Evolutionary conservation across 2,329 filamentous ascomycete genomes (phyloP).

Genomic region (Pyrenophora graminea): DNA sequence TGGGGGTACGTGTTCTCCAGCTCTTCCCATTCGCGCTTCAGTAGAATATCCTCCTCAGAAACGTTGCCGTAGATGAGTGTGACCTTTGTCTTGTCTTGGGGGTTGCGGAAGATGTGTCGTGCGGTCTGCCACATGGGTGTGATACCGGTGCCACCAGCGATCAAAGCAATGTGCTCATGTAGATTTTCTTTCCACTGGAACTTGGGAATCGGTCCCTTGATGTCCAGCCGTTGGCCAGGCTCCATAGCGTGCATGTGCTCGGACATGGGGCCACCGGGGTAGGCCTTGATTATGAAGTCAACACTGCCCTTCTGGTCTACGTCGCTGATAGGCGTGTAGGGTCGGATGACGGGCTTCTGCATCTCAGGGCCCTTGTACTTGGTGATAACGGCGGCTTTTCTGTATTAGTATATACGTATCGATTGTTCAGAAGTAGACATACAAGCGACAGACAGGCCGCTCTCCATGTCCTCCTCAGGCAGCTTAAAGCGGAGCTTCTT

Average conservation of each 20-base stretch:
- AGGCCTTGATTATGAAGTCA: conserved; percentile 90
- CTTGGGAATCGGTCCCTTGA: conserved; percentile 96
- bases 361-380: conserved; percentile 85
- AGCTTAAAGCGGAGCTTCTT: conserved; percentile 90
- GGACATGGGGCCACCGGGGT: conserved; percentile 90
- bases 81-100: conserved; percentile 95
- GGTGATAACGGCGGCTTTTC: conserved; percentile 74
- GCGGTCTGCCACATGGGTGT: conserved; percentile 97
- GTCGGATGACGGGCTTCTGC: conserved; percentile 84
- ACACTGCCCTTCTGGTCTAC: conserved; percentile 80
- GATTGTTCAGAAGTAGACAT: conserved; percentile 27
- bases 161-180: conserved; percentile 81
- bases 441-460: conserved; percentile 80
- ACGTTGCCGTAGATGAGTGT: conserved; percentile 94
- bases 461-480: conserved; percentile 80
- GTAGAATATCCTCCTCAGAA: conserved; percentile 83
- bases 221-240: conserved; percentile 78
- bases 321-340: conserved; percentile 90
- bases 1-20: conserved; percentile 95
- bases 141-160: conserved; percentile 96
- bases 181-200: conserved; percentile 90
- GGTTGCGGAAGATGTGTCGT: conserved; percentile 92
- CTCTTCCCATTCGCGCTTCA: conserved; percentile 81
- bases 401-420: background rate
- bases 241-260: conserved; percentile 82